Conservation (phyloP, 2,329 filamentous ascomycete genomes). For the Alternaria dauci region DNA sequence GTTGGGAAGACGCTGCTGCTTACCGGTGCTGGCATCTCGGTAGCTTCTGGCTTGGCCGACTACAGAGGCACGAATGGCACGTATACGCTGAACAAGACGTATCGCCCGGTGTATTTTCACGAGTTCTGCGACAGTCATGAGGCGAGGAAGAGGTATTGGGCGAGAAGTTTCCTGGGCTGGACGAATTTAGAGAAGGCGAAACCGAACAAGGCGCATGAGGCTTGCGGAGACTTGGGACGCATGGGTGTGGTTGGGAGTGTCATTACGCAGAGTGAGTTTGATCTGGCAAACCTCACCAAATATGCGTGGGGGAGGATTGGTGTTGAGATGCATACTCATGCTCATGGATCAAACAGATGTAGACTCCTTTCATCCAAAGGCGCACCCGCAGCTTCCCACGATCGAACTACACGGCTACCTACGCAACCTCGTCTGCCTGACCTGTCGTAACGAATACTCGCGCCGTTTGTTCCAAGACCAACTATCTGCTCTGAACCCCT, state of each 20-base stretch:
- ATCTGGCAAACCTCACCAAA: background rate
- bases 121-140: constrained; percentile 87
- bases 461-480: constrained; percentile 78
- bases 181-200: constrained; percentile 77
- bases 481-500: constrained; percentile 80
- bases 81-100: constrained; percentile 89
- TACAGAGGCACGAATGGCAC: constrained; percentile 91
- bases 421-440: constrained; percentile 79
- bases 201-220: constrained; percentile 82
- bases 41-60: constrained; percentile 90
- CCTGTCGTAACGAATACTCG: constrained; percentile 75
- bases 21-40: constrained; percentile 90
- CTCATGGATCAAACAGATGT: constrained; percentile 65
- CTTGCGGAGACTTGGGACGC: constrained; percentile 74
- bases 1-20: constrained; percentile 68
- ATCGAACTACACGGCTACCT: constrained; percentile 93
- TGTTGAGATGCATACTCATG: background rate
- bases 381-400: constrained; percentile 77
- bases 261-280: constrained; percentile 77
- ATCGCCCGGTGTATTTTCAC: constrained; percentile 90
- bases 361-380: constrained; percentile 85
- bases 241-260: constrained; percentile 78
- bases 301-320: background rate
- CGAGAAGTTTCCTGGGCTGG: constrained; percentile 92
- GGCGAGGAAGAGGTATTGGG: constrained; percentile 93